A percentile compares a stretch with the other conserved stretches of the same genome.
phyloP scores from a whole-genome alignment of 306 rosid genomes.

The Dalbergia cochinchinensis region DNA sequence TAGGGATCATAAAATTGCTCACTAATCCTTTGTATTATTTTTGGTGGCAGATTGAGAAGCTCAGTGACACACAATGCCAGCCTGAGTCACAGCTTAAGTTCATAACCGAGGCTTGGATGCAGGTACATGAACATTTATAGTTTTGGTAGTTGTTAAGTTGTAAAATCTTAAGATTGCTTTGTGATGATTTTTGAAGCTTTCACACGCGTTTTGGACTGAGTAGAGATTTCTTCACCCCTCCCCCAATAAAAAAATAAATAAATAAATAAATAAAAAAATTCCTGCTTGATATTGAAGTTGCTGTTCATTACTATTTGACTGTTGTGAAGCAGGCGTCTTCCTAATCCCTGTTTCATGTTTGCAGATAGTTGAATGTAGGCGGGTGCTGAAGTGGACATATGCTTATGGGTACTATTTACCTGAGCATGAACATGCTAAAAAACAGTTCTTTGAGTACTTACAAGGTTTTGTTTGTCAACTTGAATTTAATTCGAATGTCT shows the following conservation, averaged over 20 bases:
- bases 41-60: slow-evolving; percentile 79
- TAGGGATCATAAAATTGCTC: slow-evolving; percentile 6
- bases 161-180: slow-evolving; percentile 1
- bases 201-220: slow-evolving; percentile 2
- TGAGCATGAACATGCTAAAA: slow-evolving; percentile 78
- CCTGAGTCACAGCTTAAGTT: slow-evolving; percentile 98
- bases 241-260: too few relatives aligned
- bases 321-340: slow-evolving; percentile 17
- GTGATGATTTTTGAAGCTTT: neutral
- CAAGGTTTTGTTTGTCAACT: slow-evolving; percentile 62
- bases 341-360: slow-evolving; percentile 42
- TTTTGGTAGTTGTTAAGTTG: neutral
- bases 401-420: slow-evolving; percentile 94
- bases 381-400: slow-evolving; percentile 98
- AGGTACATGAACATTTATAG: slow-evolving; percentile 58
- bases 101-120: slow-evolving; percentile 98
- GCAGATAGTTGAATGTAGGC: slow-evolving; percentile 98
- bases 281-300: neutral
- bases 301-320: slow-evolving; percentile 1
- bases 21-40: neutral
- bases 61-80: slow-evolving; percentile 92
- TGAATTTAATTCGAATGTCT: slow-evolving; percentile 27
- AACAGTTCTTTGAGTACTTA: slow-evolving; percentile 78
- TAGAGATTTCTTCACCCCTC: slow-evolving; percentile 1
- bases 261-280: too few relatives aligned